phyloP scores from a whole-genome alignment of 2,329 filamentous ascomycete species.

The Botryosphaeria agaves region DNA sequence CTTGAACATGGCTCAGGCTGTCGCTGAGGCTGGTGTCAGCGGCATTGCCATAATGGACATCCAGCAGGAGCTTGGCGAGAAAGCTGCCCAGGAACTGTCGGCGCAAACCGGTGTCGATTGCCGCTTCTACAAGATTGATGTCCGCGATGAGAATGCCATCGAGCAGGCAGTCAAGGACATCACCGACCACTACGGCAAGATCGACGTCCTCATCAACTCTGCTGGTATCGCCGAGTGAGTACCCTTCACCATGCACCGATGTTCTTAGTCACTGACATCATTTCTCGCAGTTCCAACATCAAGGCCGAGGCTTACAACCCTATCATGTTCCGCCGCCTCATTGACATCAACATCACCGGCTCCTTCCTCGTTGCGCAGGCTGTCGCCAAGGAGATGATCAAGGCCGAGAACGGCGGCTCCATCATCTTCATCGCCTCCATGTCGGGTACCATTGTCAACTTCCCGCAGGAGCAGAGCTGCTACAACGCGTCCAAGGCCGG shows the following conservation, averaged over 20 bases:
- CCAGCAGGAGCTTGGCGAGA: slow-evolving; percentile 57
- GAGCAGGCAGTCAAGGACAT: slow-evolving; percentile 51
- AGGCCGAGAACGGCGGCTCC: slow-evolving; percentile 50
- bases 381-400: slow-evolving; percentile 43
- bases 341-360: slow-evolving; percentile 70
- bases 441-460: slow-evolving; percentile 26
- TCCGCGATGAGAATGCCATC: slow-evolving; percentile 54
- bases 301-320: slow-evolving; percentile 62
- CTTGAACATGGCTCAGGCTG: slow-evolving; percentile 63
- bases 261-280: slow-evolving; percentile 4
- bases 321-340: slow-evolving; percentile 59
- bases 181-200: slow-evolving; percentile 46
- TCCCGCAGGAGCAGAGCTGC: slow-evolving; percentile 58
- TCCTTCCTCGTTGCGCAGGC: slow-evolving; percentile 59
- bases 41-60: slow-evolving; percentile 61
- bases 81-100: slow-evolving; percentile 51
- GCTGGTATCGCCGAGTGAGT: slow-evolving; percentile 59
- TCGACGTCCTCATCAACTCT: slow-evolving; percentile 64
- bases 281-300: slow-evolving; percentile 47
- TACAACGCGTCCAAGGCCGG: slow-evolving; percentile 77
- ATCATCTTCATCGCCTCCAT: slow-evolving; percentile 62
- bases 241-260: slow-evolving; percentile 1
- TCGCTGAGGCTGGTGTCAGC: slow-evolving; percentile 58
- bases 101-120: slow-evolving; percentile 56
- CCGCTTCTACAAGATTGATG: slow-evolving; percentile 64